A percentile compares a stretch with the other conserved stretches of the same genome.
Conservation (phyloP, 2,329 filamentous ascomycete species). For the Colletotrichum liriopes region DNA sequence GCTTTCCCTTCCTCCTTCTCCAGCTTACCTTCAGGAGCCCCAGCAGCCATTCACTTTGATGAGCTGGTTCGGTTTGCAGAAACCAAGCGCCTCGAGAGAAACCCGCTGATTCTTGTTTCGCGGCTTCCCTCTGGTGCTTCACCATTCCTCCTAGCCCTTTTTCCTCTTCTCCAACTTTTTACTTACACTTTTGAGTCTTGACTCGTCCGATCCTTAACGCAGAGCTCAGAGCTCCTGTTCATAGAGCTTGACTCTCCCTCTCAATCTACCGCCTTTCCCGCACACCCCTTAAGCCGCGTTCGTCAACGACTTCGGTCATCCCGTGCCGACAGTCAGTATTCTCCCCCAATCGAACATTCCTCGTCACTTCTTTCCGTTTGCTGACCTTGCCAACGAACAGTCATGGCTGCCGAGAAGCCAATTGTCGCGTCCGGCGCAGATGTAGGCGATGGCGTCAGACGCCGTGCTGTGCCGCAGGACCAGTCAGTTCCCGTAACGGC, state of each 20-base stretch:
- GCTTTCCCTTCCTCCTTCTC: constrained; percentile 18
- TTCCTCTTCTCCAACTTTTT: constrained; percentile 31
- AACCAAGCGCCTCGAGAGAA: constrained; percentile 26
- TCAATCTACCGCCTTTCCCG: constrained; percentile 7
- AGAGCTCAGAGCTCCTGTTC: constrained; percentile 43
- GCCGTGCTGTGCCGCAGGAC: constrained; percentile 67
- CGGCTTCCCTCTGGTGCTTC: constrained; percentile 31
- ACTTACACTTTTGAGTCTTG: constrained; percentile 41
- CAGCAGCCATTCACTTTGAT: constrained; percentile 29
- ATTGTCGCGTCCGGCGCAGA: constrained; percentile 74
- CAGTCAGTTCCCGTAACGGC: constrained; percentile 55
- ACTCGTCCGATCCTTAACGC: constrained; percentile 45
- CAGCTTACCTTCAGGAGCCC: constrained; percentile 11
- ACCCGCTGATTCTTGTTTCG: constrained; percentile 19
- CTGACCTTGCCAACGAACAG: constrained; percentile 37
- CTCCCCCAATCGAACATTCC: constrained; percentile 10
- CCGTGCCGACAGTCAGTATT: constrained; percentile 31
- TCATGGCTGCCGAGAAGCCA: constrained; percentile 70
- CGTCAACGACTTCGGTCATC: constrained; percentile 30
- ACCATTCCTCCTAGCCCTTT: constrained; percentile 18
- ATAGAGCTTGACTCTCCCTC: constrained; percentile 35
- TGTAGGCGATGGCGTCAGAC: constrained; percentile 69
- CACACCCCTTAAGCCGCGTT: constrained; percentile 31
- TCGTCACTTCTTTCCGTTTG: constrained; percentile 16
- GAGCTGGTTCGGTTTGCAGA: constrained; percentile 29